Base-by-base conservation (phyloP, 768 basidiomycete species). In the Wakefieldia striispora region DNA sequence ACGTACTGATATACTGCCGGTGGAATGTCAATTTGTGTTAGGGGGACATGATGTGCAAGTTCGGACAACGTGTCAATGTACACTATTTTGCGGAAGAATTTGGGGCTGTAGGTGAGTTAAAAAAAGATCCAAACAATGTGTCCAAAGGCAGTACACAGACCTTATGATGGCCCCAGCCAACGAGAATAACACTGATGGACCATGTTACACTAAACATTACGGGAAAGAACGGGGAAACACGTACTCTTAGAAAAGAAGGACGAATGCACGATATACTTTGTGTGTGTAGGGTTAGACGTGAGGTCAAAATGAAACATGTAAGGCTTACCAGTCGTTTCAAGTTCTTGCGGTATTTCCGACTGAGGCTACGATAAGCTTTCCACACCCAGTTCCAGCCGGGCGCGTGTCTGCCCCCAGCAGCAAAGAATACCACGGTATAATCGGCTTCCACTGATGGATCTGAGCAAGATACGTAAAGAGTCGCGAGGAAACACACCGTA, bases 341-440 rank as follows among this genome's bases (percentile, higher is more conserved):
- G 61, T 94, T 91, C 73, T 94, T 94, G 45, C 91, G 79, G 62
- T 91, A 94, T 66, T 90, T 91, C 45, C 87, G 75, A 62, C 77
- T 89, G 39, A 88, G 71, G 60, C 85, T 86, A 20, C 89, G 77
- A 65, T 92, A 92, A 1, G 89, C 88, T 61, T 88, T 91, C 91
- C 91, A 93, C 10, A 94, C 79, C 91, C 91, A 94, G 56, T 84
- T 88, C 89, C 89, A 92, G 21, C 79, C 78, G 6, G 91, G 91
- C 3, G 82, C 78, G 68, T 91, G 74, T 53, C 72, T 75, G 7
- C 81, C 81, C 21, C 89, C 91, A 2, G 91, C 86, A 23, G 91
- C 88, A 55, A 94, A 88, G 68, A 92, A 91, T 4, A 92, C 80
- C 19, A 93, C 83, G 3, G 88, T 86, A 59, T 94, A 94, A 69